Evolutionary conservation across 2,329 filamentous ascomycete genomes (phyloP).

Genomic region (Xylariaceae sp.): DNA sequence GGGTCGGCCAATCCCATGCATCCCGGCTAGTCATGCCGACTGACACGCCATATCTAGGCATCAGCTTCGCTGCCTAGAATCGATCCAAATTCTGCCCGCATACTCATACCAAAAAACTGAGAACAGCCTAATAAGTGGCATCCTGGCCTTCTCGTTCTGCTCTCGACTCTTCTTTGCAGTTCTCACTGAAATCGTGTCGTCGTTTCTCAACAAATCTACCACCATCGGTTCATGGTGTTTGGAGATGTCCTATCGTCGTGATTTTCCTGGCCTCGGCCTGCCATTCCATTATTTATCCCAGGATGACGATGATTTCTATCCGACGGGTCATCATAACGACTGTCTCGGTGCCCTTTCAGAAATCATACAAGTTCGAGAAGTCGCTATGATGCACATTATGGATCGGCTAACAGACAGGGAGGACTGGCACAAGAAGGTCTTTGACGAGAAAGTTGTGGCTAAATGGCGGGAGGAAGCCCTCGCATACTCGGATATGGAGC

Average conservation of each 20-base stretch:
- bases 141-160: too few species aligned
- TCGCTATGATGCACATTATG: constrained; percentile 21
- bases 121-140: too few species aligned
- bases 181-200: not conserved
- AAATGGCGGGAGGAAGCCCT: constrained; percentile 34
- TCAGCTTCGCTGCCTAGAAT: too few species aligned
- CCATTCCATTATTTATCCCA: not conserved
- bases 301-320: not conserved
- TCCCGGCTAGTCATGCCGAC: too few species aligned
- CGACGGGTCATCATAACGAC: not conserved
- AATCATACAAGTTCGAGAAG: constrained; percentile 7
- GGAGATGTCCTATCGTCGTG: not conserved
- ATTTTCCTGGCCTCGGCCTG: constrained; percentile 5
- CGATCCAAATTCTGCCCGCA: too few species aligned
- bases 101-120: too few species aligned
- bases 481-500: constrained; percentile 21
- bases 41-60: too few species aligned
- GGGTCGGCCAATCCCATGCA: too few species aligned
- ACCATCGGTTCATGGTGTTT: not conserved
- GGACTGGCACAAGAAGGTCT: constrained; percentile 35
- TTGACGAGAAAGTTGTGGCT: constrained; percentile 31
- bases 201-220: not conserved
- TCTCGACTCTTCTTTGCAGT: too few species aligned
- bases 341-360: not conserved
- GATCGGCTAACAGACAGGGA: constrained; percentile 36